phyloP scores from a whole-genome alignment of 2,329 filamentous ascomycete genomes.

The Stemphylium beticola region DNA sequence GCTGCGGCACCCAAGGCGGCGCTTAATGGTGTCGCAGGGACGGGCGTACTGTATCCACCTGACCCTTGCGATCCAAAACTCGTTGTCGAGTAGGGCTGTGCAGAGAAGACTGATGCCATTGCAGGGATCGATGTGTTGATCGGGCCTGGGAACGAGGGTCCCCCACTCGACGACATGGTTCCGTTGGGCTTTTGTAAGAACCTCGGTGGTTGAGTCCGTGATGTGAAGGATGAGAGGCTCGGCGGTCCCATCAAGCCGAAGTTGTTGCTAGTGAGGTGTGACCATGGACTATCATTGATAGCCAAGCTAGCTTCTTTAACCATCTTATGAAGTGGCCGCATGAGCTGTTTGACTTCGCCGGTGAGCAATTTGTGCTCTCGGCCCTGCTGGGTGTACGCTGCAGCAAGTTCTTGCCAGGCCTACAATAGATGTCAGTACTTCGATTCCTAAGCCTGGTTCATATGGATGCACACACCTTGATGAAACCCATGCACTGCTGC shows the following conservation, averaged over 20 bases:
- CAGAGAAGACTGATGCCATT: constrained; percentile 36
- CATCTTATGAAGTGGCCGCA: constrained; percentile 80
- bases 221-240: constrained; percentile 44
- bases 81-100: constrained; percentile 34
- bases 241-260: constrained; percentile 37
- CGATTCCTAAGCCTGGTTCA: constrained; percentile 12
- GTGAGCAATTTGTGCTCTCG: constrained; percentile 57
- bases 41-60: constrained; percentile 59
- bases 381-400: constrained; percentile 41
- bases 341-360: constrained; percentile 72
- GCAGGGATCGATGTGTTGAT: constrained; percentile 47
- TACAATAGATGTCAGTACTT: constrained; percentile 43
- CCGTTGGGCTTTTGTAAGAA: constrained; percentile 36
- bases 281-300: constrained; percentile 71
- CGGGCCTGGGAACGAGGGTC: constrained; percentile 40
- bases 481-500: constrained; percentile 76
- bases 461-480: constrained; percentile 54
- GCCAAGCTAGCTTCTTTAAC: constrained; percentile 80
- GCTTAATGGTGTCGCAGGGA: constrained; percentile 87
- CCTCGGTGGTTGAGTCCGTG: constrained; percentile 42
- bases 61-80: constrained; percentile 39
- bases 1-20: constrained; percentile 88
- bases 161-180: constrained; percentile 31
- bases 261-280: constrained; percentile 56
- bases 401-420: constrained; percentile 72